phyloP scores from a whole-genome alignment of 2,329 filamentous ascomycete species.

The Alternaria panax region DNA sequence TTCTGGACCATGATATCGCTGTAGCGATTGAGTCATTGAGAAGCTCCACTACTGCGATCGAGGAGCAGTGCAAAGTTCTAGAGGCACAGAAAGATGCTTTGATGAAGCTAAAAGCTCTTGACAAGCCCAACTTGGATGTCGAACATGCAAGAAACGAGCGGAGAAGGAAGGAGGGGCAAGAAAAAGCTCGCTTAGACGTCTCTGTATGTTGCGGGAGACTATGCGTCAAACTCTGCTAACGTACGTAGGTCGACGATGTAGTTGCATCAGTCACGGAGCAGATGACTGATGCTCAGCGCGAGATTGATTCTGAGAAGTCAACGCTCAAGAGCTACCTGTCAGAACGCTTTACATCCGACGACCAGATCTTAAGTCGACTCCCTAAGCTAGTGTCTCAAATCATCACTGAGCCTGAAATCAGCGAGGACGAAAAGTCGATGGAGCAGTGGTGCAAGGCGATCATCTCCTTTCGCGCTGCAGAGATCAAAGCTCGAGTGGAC shows the following conservation, averaged over 20 bases:
- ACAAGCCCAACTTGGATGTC: conserved; percentile 49
- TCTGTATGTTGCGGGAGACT: conserved; percentile 28
- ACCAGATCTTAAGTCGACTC: conserved; percentile 69
- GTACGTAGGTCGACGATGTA: conserved; percentile 39
- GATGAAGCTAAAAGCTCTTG: conserved; percentile 61
- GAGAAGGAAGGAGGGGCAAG: conserved; percentile 47
- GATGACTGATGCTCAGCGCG: conserved; percentile 55
- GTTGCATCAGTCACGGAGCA: conserved; percentile 41
- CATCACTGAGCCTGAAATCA: conserved; percentile 55
- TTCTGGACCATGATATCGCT: conserved; percentile 67
- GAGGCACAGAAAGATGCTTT: conserved; percentile 69
- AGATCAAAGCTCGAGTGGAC: conserved; percentile 57
- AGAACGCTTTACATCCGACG: conserved; percentile 65
- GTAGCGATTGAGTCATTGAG: conserved; percentile 70
- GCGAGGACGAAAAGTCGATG: conserved; percentile 62
- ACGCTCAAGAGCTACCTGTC: conserved; percentile 60
- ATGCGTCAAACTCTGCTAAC: background rate
- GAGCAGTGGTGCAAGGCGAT: conserved; percentile 62
- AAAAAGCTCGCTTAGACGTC: conserved; percentile 54
- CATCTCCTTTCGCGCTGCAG: conserved; percentile 49
- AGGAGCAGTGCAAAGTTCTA: conserved; percentile 68
- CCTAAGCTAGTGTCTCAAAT: conserved; percentile 72
- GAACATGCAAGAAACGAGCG: conserved; percentile 50
- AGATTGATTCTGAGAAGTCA: conserved; percentile 56
- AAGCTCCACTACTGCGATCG: conserved; percentile 69